A percentile compares a stretch with the other conserved stretches of the same genome.
Evolutionary conservation across 768 basidiomycete genomes (phyloP).

Genomic region (Mycena venus): DNA sequence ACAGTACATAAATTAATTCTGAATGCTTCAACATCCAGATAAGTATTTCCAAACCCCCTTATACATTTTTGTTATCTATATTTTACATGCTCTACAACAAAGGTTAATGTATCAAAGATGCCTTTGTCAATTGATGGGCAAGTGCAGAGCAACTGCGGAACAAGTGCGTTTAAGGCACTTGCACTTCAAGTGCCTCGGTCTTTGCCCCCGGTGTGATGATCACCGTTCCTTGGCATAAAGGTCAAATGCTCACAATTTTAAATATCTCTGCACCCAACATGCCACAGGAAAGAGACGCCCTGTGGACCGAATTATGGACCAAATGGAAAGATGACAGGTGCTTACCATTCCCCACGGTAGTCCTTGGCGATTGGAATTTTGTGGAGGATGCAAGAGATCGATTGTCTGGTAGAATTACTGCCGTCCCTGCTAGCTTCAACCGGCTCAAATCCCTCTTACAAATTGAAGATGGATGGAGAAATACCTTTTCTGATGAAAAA

Average conservation of each 20-base stretch:
- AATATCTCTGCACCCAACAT: conserved; percentile 39
- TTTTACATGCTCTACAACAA: too few relatives aligned
- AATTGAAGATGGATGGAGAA: conserved; percentile 26
- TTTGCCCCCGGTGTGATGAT: too few relatives aligned
- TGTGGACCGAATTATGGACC: neutral
- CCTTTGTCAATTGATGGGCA: too few relatives aligned
- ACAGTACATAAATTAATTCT: too few relatives aligned
- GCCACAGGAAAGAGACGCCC: neutral
- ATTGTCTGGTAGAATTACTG: neutral
- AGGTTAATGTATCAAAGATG: too few relatives aligned
- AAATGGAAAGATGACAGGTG: neutral
- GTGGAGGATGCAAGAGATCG: conserved; percentile 38
- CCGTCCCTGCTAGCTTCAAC: neutral
- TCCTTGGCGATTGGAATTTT: conserved; percentile 44
- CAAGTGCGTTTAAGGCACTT: too few relatives aligned
- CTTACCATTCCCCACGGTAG: neutral
- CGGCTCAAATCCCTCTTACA: neutral
- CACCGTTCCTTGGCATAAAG: conserved; percentile 21
- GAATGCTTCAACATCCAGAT: too few relatives aligned
- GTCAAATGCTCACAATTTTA: neutral
- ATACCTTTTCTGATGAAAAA: conserved; percentile 5
- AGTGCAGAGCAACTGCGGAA: too few relatives aligned
- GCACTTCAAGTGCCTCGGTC: too few relatives aligned
- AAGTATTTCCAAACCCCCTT: too few relatives aligned
- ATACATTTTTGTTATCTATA: too few relatives aligned